Base-by-base conservation (phyloP, 2,329 filamentous ascomycete species). In the Cladosporium phlei region DNA sequence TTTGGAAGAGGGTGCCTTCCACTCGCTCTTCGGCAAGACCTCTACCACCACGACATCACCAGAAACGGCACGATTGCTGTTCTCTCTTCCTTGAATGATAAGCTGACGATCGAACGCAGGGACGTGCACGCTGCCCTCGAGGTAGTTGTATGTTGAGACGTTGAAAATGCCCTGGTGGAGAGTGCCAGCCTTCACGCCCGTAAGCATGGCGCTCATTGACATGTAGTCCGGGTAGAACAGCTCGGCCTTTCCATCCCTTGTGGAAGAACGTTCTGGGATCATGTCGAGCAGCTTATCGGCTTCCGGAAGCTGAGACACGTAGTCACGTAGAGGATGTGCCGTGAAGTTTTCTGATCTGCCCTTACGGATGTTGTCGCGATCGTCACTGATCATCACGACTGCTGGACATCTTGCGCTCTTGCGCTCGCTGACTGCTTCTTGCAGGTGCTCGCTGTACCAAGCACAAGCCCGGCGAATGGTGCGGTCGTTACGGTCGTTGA, bases 401-500 rank as follows among this genome's bases (percentile, higher is more conserved):
- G 85, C 79, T 1, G 91, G 93, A 16, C 82, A 66, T 77, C 63
- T 73, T 60, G 53, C 61, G 66, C 70, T 72, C 66, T 69, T 69
- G 62, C 67, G 67, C 56, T 72, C 74, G 59, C 79, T 82, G 20
- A 74, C 67, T 12, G 80, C 81, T 54, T 79, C 72, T 33, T 76
- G 71, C 42, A 98, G 73, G 69, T 98, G 93, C 54, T 88, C 79
- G 29, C 78, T 78, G 65, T 98, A 98, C 93, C 93, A 98, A 60
- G 83, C 80, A 42, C 90, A 88, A 2, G 91, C 88, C 57, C 77
- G 80, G 38, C 93, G 79, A 22, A 98, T 88, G 34, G 93, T 89
- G 52, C 90, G 82, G 66, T 98, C 94, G 62, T 98, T 98, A 46
- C 93, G 80, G 66, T 98, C 93, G 64, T 98, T 98, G 68, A 98